These are phyloP conservation scores for Cladorrhinum sp. DNA, from an alignment of 2,329 filamentous ascomycete genomes.

Conservation along the genomic window DNA sequence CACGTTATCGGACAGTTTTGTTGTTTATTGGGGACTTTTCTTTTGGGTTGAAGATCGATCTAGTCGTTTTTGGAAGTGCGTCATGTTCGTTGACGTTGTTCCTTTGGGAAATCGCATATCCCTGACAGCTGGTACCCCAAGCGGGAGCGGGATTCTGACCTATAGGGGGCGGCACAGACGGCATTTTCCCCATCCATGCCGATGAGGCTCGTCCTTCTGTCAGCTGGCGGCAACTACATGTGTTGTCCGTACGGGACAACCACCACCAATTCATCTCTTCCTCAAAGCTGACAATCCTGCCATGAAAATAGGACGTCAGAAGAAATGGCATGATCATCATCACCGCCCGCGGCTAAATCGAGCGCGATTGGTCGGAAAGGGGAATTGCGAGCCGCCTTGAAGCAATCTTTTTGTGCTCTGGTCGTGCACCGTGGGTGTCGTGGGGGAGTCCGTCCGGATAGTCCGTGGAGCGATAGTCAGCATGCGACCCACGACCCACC, in stretches of 20 bases:
- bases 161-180: conserved; percentile 7
- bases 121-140: conserved; percentile 18
- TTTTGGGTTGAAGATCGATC: conserved; percentile 6
- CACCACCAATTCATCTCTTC: background rate
- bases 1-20: conserved; percentile 3
- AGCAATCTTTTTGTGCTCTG: conserved; percentile 23
- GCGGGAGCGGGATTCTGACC: conserved; percentile 13
- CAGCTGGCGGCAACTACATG: conserved; percentile 26
- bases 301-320: background rate
- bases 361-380: conserved; percentile 21
- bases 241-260: conserved; percentile 1
- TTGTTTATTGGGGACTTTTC: background rate
- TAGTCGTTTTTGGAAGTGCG: conserved; percentile 10
- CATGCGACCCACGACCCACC: conserved; percentile 20
- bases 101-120: conserved; percentile 3
- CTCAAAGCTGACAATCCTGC: background rate
- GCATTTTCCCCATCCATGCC: conserved; percentile 3
- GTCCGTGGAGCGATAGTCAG: conserved; percentile 20
- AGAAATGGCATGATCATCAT: conserved; percentile 17
- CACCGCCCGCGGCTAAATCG: conserved; percentile 25
- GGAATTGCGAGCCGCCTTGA: conserved; percentile 16
- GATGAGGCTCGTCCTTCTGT: conserved; percentile 21
- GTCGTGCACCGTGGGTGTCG: conserved; percentile 21
- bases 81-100: conserved; percentile 9
- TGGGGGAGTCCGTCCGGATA: conserved; percentile 26